phyloP scores from a whole-genome alignment of 2,329 filamentous ascomycete species.

The Colletotrichum siamense region DNA sequence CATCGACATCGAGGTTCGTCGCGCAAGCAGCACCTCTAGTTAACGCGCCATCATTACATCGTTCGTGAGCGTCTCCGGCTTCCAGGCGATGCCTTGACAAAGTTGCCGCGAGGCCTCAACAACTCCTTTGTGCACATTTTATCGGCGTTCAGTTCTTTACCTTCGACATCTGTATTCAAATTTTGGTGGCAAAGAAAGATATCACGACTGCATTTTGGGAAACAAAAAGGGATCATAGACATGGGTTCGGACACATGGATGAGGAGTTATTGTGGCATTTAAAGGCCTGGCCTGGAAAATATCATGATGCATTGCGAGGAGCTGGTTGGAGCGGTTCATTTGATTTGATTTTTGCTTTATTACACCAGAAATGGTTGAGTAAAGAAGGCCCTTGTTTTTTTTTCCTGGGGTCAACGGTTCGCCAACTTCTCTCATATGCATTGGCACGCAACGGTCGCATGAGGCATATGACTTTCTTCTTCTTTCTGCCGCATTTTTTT shows the following conservation, averaged over 20 bases:
- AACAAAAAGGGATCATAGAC: constrained; percentile 15
- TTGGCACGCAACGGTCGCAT: constrained; percentile 5
- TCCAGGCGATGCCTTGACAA: background rate
- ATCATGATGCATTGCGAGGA: constrained; percentile 20
- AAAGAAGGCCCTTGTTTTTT: background rate
- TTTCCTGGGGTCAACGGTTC: background rate
- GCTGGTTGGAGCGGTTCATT: constrained; percentile 8
- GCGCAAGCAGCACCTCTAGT: constrained; percentile 18
- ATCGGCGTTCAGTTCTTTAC: background rate
- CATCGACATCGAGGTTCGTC: background rate
- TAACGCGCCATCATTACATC: background rate
- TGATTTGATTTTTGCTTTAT: background rate
- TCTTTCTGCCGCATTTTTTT: too few species aligned
- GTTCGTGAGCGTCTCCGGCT: too few species aligned
- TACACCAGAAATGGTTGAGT: background rate
- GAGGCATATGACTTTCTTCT: background rate
- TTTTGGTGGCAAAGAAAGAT: background rate
- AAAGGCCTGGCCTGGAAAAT: constrained; percentile 19
- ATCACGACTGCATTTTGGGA: constrained; percentile 9
- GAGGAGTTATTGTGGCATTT: constrained; percentile 22
- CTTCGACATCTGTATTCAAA: background rate
- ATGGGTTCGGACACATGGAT: background rate
- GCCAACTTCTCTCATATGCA: background rate
- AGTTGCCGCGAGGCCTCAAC: background rate
- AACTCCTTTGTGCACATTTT: background rate